Evolutionary conservation across 2,329 filamentous ascomycete species (phyloP), one percentile per base, ranked within the genome.

Genomic region (Monosporascus ibericus): DNA sequence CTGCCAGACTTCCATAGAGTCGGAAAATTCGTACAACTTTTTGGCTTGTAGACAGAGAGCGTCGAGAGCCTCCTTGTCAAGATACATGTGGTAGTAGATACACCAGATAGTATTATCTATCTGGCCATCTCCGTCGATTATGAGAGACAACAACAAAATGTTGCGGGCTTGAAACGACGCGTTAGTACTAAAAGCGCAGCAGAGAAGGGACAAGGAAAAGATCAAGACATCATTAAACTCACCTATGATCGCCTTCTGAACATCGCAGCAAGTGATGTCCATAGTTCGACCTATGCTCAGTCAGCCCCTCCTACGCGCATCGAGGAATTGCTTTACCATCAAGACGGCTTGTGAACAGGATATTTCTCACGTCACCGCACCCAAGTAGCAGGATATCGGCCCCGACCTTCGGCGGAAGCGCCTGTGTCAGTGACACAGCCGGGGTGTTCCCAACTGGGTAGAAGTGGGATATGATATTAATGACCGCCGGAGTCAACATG

Each of bases 181-280:
- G 40, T 56, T 18, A 56, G 49, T 17, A 38, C 30, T 34, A 34
- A 3, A 34, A 2, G 30, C 30, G 14, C 11, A 5, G 1, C 30
- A 40, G 18, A 11, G 17, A 20, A 34, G 51, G 52, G 48, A 48
- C 50, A 53, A 9, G 56, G 7, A 20, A 9, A 6, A 9, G 27
- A 18, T 37, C 8, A 30, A 27, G 4, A 18, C 3, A 38, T n/a
- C 9, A 25, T 17, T 18, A 18, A 20, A 3, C 71, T 53, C 57
- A 80, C 79, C 78, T 46, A 82, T 68, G 49, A 81, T 69, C 25
- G 72, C 72, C 17, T 72, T 67, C 27, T 81, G 70, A 44, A 70
- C 57, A 61, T 85, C 81, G 60, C 80, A 84, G 54, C 75, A 80
- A 2, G 81, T 84, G 42, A 84, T 64, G 55, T 82, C 78, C 14